phyloP scores from a whole-genome alignment of 1,284 basidiomycete genomes.

The Pascua sp. region DNA sequence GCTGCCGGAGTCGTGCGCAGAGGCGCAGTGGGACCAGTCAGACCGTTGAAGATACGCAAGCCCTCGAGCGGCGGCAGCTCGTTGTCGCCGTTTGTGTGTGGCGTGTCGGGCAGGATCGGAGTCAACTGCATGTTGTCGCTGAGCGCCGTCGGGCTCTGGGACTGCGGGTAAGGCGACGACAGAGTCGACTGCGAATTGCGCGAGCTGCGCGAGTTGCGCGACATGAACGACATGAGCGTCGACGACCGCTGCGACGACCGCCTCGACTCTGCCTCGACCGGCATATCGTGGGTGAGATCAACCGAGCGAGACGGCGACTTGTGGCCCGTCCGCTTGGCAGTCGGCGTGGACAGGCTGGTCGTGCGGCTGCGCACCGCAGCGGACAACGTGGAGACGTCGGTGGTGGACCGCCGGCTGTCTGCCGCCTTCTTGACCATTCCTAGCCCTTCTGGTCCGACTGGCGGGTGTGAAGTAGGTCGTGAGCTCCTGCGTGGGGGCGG shows the following conservation, averaged over 20 bases:
- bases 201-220: conserved; percentile 7
- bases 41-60: too few relatives aligned
- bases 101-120: neutral
- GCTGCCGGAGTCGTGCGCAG: conserved; percentile 3
- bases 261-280: neutral
- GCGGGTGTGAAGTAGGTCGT: conserved; percentile 12
- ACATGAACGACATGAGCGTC: conserved; percentile 5
- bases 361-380: neutral
- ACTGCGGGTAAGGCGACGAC: conserved; percentile 4
- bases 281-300: conserved; percentile 20
- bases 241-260: neutral
- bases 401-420: too few relatives aligned
- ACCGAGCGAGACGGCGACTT: conserved; percentile 34
- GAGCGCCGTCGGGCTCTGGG: neutral
- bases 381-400: too few relatives aligned
- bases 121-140: conserved; percentile 2
- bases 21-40: neutral
- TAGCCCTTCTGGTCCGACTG: neutral
- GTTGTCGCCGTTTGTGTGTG: conserved; percentile 6
- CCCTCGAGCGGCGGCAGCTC: neutral
- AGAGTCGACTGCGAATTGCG: conserved; percentile 1
- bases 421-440: too few relatives aligned
- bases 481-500: conserved; percentile 4
- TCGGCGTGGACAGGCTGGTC: conserved; percentile 4
- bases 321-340: conserved; percentile 12